These are phyloP conservation scores for Ploettnerulaceae sp. DNA, from an alignment of 2,329 filamentous ascomycete species.

Conservation along the genomic window DNA sequence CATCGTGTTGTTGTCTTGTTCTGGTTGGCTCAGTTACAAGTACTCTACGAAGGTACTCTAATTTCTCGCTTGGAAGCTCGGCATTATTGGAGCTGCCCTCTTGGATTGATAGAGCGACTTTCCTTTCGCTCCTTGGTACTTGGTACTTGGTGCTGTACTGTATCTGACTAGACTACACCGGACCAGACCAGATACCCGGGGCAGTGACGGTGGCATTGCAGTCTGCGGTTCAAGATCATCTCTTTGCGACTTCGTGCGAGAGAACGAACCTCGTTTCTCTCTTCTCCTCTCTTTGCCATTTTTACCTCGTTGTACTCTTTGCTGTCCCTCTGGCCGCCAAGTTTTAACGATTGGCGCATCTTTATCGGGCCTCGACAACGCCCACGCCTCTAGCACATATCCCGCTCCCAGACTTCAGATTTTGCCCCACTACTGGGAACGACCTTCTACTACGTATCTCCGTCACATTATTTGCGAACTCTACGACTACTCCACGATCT, in stretches of 20 bases:
- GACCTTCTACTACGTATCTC: conserved; percentile 15
- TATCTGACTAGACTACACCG: no score
- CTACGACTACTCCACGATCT: conserved; percentile 16
- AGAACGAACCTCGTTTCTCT: not conserved
- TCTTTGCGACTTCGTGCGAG: no score
- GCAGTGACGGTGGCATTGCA: no score
- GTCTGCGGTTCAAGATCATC: no score
- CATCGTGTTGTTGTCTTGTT: not conserved
- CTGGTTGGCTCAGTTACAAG: not conserved
- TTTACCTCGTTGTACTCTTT: not conserved
- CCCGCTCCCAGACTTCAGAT: not conserved
- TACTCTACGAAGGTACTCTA: not conserved
- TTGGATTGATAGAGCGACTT: conserved; percentile 9
- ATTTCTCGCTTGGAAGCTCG: not conserved
- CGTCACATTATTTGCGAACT: conserved; percentile 11
- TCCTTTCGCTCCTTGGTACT: no score
- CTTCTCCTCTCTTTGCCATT: not conserved
- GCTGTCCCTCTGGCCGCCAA: not conserved
- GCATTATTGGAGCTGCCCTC: no score
- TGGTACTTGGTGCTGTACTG: no score
- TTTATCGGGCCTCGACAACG: not conserved
- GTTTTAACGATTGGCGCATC: not conserved
- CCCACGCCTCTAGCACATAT: conserved; percentile 2
- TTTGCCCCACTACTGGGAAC: conserved; percentile 5
- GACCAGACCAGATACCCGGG: no score